Evolutionary conservation across 768 basidiomycete genomes (phyloP).

Genomic region (Naganishia kalamii): DNA sequence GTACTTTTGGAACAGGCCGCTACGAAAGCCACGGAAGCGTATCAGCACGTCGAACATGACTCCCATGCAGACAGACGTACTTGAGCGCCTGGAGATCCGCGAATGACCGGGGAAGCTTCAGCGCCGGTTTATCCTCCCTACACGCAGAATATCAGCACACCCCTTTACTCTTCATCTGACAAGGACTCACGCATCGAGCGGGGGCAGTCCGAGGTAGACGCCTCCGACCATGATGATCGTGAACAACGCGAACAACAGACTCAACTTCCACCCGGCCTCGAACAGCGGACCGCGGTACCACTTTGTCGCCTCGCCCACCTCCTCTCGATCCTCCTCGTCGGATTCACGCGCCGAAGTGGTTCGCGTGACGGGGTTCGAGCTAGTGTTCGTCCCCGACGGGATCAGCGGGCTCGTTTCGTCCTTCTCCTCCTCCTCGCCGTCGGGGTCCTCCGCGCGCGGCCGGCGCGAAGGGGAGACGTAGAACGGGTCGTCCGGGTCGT

Average conservation of each 20-base stretch:
- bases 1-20: constrained; percentile 58
- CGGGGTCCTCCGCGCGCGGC: neutral
- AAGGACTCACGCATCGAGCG: constrained; percentile 63
- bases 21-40: neutral
- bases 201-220: constrained; percentile 74
- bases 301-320: neutral
- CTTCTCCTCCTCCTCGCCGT: neutral
- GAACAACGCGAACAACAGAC: constrained; percentile 65
- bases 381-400: too few relatives aligned
- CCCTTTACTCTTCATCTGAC: constrained; percentile 15
- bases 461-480: neutral
- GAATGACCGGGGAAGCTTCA: constrained; percentile 84
- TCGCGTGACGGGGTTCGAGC: too few relatives aligned
- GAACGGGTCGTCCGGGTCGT: neutral
- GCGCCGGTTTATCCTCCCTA: constrained; percentile 66
- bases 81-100: constrained; percentile 79
- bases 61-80: constrained; percentile 51
- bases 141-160: constrained; percentile 17
- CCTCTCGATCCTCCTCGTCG: neutral
- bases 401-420: neutral
- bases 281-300: constrained; percentile 56
- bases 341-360: neutral
- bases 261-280: constrained; percentile 77
- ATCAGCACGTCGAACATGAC: too few relatives aligned
- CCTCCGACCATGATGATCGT: constrained; percentile 65